Evolutionary conservation across 257 asterid genomes (phyloP).

Genomic region (Handroanthus guayacan): DNA sequence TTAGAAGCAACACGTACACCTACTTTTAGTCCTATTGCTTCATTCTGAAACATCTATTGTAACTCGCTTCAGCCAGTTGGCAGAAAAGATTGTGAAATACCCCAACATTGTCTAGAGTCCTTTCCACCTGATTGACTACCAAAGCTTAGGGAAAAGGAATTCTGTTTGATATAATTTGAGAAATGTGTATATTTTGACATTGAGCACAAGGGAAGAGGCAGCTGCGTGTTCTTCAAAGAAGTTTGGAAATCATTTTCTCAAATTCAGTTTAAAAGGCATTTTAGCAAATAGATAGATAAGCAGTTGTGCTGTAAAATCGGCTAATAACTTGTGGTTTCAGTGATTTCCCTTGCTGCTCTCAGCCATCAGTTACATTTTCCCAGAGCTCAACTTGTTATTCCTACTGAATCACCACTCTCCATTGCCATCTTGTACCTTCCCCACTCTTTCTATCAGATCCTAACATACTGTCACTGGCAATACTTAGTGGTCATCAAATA

Average conservation of each 20-base stretch:
- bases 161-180: not conserved
- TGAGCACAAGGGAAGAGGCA: not conserved
- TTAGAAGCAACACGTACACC: not conserved
- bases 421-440: not conserved
- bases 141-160: not conserved
- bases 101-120: not conserved
- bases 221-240: not conserved
- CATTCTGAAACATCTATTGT: not conserved
- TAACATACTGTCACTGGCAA: not conserved
- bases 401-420: not conserved
- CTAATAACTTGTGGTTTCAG: not conserved
- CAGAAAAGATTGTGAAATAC: not conserved
- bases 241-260: not conserved
- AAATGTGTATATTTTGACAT: not conserved
- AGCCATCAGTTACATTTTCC: not conserved
- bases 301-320: not conserved
- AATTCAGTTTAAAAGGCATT: not conserved
- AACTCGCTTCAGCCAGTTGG: not conserved
- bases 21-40: not conserved
- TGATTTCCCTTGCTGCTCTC: not conserved
- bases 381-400: not conserved
- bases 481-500: not conserved
- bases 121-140: slow-evolving; percentile 3
- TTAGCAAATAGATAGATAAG: not conserved
- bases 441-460: not conserved